Evolutionary conservation across 2,329 filamentous ascomycete genomes (phyloP), one percentile per base, ranked within the genome.

Genomic region (Sporothrix variecibatus): DNA sequence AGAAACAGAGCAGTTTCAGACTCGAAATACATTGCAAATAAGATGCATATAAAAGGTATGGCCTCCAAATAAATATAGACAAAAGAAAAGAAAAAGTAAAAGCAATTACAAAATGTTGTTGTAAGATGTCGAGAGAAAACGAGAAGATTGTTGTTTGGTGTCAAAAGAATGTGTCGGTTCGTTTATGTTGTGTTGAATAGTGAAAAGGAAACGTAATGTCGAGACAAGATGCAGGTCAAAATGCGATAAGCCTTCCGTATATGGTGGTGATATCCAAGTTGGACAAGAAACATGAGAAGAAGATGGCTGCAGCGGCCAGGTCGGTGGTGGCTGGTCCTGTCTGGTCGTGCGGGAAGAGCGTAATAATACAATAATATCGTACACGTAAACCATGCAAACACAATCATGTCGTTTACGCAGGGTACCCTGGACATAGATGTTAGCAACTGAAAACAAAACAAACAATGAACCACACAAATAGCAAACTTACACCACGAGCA

Each of bases 401-500:
- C 26, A 31, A 20, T 20, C 7, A 9, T n/a, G 26, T 6, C 12
- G 26, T 56, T 75, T 73, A 75, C 6, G 74, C 74, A 28, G 74
- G 74, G 74, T 75, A 75, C 74, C 74, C 73, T 75, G 34, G 11
- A 17, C 40, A 28, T 15, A 34, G 1, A 71, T 49, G 70, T 73
- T 49, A 74, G 73, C 43, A 51, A 20, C 5, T 15, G 26, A 15
- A 26, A 20, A 34, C 4, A 23, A 12, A 17, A 2, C 17, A 15
- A 62, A 46, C 23, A 69, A 46, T 40, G 15, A 26, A 23, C 17
- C 20, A 46, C n/a, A 40, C 11, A 43, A 31, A 8, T 5, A 49
- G 11, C 51, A 65, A 43, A 72, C 87, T 85, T 86, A 89, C 87
- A 89, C 84, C 87, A 89, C n/a, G 87, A 85, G 78, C 88, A 91